Base-by-base conservation (phyloP, 2,329 filamentous ascomycete genomes). In the Tolypocladium sp. region DNA sequence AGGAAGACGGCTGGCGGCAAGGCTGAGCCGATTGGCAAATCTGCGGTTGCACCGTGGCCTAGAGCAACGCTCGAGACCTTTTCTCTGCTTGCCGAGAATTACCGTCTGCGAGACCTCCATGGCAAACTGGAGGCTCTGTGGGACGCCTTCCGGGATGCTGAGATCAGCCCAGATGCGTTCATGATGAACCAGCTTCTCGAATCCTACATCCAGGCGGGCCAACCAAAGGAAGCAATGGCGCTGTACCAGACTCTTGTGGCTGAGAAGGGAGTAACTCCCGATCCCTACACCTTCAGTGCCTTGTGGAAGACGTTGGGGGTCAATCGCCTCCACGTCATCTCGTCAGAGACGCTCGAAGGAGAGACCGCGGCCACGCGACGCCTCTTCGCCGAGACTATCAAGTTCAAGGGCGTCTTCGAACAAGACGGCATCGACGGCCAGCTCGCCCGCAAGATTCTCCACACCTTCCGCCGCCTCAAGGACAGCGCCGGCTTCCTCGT, bases 131-230 rank as follows among this genome's bases (percentile, higher is more conserved):
- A 82, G 55, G 75, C 80, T 57, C 76, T 93, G 5, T 86, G 85
- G 72, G 77, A 82, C 38, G 83, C 84, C 2, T 85, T 91, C 62
- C 75, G 78, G 17, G 76, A 82, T 52, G 83, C 87, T 17, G 81
- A 87, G 62, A 85, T 93, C 61, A 79, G 76, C 58, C 82, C 87
- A 2, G 87, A 90, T 67, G 83, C 85, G 10, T 89, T 87, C 70
- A 88, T 92, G 74, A 84, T 92, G 79, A 94, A 93, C 71, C 88
- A 92, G 68, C 76, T 92, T 27, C 81, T 94, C 33, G 84, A 85
- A 61, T 84, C 85, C 8, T 82, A 87, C 62, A 79, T 88, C 54
- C 82, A 85, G 61, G 81, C 82, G 60, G 82, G 83, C 56, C 76
- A 83, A 57, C 77, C 80, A 52, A 71, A 74, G 30, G 75, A 81